Percentiles rank a stretch among this genome's conserved stretches.
Conservation (phyloP, 306 rosid genomes). For the Vigna angularis region DNA sequence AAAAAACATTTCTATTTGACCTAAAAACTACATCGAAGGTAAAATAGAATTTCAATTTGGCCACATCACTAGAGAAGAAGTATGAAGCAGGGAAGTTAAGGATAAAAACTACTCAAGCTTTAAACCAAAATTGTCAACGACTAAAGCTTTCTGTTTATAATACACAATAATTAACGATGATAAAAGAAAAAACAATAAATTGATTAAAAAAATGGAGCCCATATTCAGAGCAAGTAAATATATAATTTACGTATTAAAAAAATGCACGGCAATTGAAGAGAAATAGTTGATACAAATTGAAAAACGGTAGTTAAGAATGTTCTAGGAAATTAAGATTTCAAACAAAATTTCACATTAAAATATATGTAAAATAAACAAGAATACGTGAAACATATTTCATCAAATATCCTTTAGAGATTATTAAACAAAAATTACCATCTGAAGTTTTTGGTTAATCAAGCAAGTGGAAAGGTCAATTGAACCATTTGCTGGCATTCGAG, state of each 20-base stretch:
- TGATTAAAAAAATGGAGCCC: not conserved
- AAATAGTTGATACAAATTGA: constrained; percentile 11
- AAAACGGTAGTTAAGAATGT: constrained; percentile 15
- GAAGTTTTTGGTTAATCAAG: constrained; percentile 79
- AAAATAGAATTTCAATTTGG: constrained; percentile 1
- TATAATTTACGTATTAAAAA: not conserved
- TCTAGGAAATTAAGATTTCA: constrained; percentile 5
- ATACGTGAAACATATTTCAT: not conserved
- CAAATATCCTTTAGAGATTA: constrained; percentile 32
- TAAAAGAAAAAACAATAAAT: not conserved
- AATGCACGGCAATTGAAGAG: constrained; percentile 17
- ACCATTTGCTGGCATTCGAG: constrained; percentile 69
- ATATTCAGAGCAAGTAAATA: not conserved
- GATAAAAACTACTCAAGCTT: not conserved
- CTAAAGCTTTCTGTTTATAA: constrained; percentile 6
- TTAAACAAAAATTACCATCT: constrained; percentile 60
- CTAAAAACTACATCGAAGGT: not conserved
- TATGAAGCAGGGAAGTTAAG: constrained; percentile 20
- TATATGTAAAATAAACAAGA: constrained; percentile 6
- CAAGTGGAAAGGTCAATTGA: constrained; percentile 78
- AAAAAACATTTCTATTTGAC: not conserved
- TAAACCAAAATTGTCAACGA: not conserved
- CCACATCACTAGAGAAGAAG: constrained; percentile 16
- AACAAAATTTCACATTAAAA: constrained; percentile 1
- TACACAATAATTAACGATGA: not conserved